Percentiles rank a stretch among this genome's conserved stretches.
Conservation (phyloP, 169 alveolate genomes). For the Condylostoma magnum region DNA sequence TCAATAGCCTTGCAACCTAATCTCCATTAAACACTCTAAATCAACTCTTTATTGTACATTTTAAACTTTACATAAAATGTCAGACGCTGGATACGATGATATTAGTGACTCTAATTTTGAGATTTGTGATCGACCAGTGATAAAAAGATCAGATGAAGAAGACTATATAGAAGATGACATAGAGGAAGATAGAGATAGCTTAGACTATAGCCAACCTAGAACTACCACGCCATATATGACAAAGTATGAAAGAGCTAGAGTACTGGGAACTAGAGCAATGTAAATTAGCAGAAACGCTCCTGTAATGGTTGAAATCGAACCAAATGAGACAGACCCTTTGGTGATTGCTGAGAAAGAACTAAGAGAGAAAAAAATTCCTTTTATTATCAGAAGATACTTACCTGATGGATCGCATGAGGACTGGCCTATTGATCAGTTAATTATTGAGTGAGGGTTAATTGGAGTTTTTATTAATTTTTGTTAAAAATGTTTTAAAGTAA, state of each 20-base stretch:
- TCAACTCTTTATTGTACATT: too few relatives aligned
- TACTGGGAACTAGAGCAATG: slow-evolving; percentile 99
- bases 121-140: background rate
- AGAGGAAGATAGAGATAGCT: background rate
- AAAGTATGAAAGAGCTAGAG: slow-evolving; percentile 98
- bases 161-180: slow-evolving; percentile 16
- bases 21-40: too few relatives aligned
- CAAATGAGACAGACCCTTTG: slow-evolving; percentile 95
- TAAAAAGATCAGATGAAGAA: background rate
- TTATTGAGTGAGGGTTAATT: slow-evolving; percentile 71
- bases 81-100: too few relatives aligned
- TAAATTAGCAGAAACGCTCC: slow-evolving; percentile 99
- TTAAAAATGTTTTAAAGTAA: background rate
- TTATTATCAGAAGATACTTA: slow-evolving; percentile 96
- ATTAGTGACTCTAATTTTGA: too few relatives aligned
- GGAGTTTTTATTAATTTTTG: too few relatives aligned
- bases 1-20: too few relatives aligned
- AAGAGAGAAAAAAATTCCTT: slow-evolving; percentile 96
- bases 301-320: slow-evolving; percentile 85
- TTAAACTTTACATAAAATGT: too few relatives aligned
- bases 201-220: slow-evolving; percentile 37
- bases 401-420: slow-evolving; percentile 98
- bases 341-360: slow-evolving; percentile 98
- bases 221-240: slow-evolving; percentile 95
- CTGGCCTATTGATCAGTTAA: slow-evolving; percentile 95